phyloP scores from a whole-genome alignment of 139 green algal genomes.

The Chlorella sp. region DNA sequence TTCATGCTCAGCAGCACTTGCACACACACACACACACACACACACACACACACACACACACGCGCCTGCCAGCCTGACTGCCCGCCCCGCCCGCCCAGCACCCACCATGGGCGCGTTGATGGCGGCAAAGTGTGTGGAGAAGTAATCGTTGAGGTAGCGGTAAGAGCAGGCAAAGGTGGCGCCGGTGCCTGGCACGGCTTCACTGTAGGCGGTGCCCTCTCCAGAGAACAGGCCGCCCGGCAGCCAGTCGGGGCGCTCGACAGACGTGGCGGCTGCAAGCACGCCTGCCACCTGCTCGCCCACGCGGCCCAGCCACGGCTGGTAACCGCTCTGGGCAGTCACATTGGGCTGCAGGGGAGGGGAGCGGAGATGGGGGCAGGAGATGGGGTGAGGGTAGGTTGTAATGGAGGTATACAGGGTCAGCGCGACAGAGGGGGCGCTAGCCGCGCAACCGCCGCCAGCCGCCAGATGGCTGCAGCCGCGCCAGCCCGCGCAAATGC shows the following conservation, averaged over 20 bases:
- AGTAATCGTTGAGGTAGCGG: constrained; percentile 38
- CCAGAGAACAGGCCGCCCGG: neutral
- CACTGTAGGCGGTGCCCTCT: constrained; percentile 32
- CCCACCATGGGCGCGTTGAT: constrained; percentile 41
- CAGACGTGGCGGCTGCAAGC: neutral
- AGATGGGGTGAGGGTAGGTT: neutral
- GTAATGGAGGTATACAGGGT: neutral
- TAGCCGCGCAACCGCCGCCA: too few relatives aligned
- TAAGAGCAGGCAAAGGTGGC: constrained; percentile 29
- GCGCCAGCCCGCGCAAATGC: too few relatives aligned
- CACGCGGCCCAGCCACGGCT: neutral
- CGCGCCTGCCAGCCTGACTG: neutral
- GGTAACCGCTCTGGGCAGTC: neutral
- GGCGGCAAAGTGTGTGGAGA: constrained; percentile 32
- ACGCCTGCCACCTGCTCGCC: neutral
- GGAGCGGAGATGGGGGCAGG: neutral
- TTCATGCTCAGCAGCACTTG: too few relatives aligned
- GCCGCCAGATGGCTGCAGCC: too few relatives aligned
- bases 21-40: too few relatives aligned
- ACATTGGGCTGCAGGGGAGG: neutral
- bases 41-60: too few relatives aligned
- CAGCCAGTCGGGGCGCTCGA: neutral
- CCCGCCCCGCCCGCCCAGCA: neutral
- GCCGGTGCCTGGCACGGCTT: constrained; percentile 18
- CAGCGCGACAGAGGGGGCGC: neutral